Percentiles rank a stretch among this genome's conserved stretches.
phyloP scores from a whole-genome alignment of 73 alveolate genomes.

The Paramecium caudatum region DNA sequence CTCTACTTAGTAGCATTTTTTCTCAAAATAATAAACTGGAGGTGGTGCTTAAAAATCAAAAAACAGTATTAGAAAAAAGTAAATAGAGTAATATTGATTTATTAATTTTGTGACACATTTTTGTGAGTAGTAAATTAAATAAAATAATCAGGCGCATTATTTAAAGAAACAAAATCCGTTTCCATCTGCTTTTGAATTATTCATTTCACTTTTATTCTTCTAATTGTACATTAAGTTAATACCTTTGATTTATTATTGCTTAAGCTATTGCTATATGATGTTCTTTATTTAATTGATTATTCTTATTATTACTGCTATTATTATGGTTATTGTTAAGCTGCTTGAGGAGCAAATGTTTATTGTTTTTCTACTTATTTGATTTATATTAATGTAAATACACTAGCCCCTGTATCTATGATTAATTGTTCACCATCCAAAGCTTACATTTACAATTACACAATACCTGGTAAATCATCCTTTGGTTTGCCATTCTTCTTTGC shows the following conservation, averaged over 20 bases:
- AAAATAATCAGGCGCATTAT: constrained; percentile 44
- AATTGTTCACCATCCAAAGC: constrained; percentile 27
- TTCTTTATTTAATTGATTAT: constrained; percentile 14
- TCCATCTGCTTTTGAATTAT: constrained; percentile 5
- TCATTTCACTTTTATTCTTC: neutral
- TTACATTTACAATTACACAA: neutral
- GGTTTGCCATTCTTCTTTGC: constrained; percentile 62
- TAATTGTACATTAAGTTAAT: neutral
- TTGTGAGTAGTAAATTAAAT: too few relatives aligned
- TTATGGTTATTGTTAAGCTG: too few relatives aligned
- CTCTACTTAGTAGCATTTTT: constrained; percentile 13
- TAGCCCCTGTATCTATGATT: constrained; percentile 55
- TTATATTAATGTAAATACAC: constrained; percentile 4
- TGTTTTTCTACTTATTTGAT: constrained; percentile 1
- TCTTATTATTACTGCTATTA: too few relatives aligned
- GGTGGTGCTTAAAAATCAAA: too few relatives aligned
- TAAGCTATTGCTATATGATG: constrained; percentile 53
- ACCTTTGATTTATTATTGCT: neutral
- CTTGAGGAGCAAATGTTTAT: constrained; percentile 6
- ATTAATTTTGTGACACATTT: too few relatives aligned
- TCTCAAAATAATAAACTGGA: neutral
- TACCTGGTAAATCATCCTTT: constrained; percentile 60
- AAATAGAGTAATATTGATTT: too few relatives aligned
- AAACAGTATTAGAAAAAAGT: too few relatives aligned
- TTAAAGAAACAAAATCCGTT: constrained; percentile 57